These are phyloP conservation scores for Cordyceps cicadae DNA, from an alignment of 2,329 filamentous ascomycete species.

Conservation along the genomic window DNA sequence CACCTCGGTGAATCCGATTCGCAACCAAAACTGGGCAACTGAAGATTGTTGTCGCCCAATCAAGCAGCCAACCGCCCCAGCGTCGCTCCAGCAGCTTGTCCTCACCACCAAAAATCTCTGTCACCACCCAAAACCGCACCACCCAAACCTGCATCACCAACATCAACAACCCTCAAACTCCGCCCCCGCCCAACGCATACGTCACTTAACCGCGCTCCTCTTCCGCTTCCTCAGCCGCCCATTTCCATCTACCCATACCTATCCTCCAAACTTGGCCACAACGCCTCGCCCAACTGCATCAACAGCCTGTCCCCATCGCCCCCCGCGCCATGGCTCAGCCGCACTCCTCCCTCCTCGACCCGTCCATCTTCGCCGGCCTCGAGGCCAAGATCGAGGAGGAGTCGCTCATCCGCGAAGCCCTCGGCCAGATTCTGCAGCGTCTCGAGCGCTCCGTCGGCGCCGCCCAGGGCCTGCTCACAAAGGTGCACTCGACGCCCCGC, in stretches of 20 bases:
- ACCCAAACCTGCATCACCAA: neutral
- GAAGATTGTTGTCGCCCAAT: too few species aligned
- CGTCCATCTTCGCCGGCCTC: conserved; percentile 77
- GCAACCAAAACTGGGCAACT: too few species aligned
- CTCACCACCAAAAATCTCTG: conserved; percentile 9
- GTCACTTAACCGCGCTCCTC: neutral
- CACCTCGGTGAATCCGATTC: too few species aligned
- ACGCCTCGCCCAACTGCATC: neutral
- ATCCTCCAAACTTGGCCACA: too few species aligned
- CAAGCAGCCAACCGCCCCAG: too few species aligned
- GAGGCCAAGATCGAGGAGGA: conserved; percentile 89
- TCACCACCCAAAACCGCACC: neutral
- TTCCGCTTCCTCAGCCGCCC: neutral
- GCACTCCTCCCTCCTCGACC: conserved; percentile 48
- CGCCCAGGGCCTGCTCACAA: conserved; percentile 74
- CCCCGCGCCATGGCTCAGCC: conserved; percentile 20
- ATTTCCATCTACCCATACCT: too few species aligned
- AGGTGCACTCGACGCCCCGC: conserved; percentile 80
- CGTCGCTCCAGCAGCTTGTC: neutral
- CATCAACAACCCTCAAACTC: neutral
- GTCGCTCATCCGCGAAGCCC: conserved; percentile 68
- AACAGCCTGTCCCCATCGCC: too few species aligned
- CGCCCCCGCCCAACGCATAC: neutral
- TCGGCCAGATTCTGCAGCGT: conserved; percentile 71
- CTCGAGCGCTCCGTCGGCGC: conserved; percentile 77